Evolutionary conservation across 177 flowering plant genomes (phyloP), one percentile per base, ranked within the genome.

Genomic region (Vitis hybrid): DNA sequence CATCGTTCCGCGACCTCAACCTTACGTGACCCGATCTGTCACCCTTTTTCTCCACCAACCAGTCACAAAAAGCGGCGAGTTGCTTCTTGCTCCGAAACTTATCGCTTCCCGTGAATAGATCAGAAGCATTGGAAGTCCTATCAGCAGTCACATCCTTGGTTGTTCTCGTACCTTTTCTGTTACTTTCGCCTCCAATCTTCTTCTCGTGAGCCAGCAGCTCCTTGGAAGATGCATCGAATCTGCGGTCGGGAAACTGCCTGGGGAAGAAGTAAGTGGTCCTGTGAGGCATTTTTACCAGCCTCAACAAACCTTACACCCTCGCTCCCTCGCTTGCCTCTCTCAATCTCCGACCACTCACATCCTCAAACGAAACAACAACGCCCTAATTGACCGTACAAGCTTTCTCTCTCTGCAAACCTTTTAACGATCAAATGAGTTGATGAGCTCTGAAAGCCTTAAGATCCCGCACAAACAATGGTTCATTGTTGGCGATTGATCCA

Each of bases 231-330:
- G 79, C 65, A 26, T 78, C 84, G 29, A 69, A 60, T 19, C 83
- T 65, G 19, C 75, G 79, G 63, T 83, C 89, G 4, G 89, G 89
- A 71, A 87, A 87, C 69, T 85, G 91, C 84, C 90, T 75, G 10
- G 91, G 91, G 68, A 91, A 89, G 70, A 87, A 76, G 86, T 87
- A 87, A 45, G 93, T 90, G 29, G 88, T 80, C 66, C 92, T 74
- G 76, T 89, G 98, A 77, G 93, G 97, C 98, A 93, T 91, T 78
- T 81, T 81, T 68, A 64, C 79, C 61, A 68, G 76, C 77, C 33
- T 60, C 64, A 78, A 65, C 74, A 69, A 62, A 76, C 52, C 10
- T 29, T 58, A 18, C 48, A 56, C 10, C 39, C 31, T 45, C 75
- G 19, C 70, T 58, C 73, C 48, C 58, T n/a, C 62, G 18, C 62